Conservation (phyloP, 2,329 filamentous ascomycete genomes). For the Alternaria dauci region DNA sequence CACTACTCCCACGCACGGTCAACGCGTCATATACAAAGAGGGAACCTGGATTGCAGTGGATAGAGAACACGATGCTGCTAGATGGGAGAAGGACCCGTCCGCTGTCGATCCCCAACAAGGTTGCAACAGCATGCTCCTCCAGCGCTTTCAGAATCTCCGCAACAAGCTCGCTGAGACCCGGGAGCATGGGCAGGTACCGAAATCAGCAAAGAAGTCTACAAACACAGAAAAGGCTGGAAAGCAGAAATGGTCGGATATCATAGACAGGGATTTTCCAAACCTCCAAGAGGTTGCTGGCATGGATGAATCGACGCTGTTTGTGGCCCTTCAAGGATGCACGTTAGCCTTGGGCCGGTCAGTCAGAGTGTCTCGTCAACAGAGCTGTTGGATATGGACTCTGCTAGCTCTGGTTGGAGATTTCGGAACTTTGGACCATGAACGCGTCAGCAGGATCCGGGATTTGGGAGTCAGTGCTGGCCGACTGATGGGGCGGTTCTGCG, state of each 20-base stretch:
- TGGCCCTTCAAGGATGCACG: slow-evolving; percentile 68
- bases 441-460: slow-evolving; percentile 79
- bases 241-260: slow-evolving; percentile 44
- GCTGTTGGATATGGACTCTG: slow-evolving; percentile 86
- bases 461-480: slow-evolving; percentile 78
- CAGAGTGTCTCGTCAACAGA: slow-evolving; percentile 70
- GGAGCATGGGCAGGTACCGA: neutral
- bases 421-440: slow-evolving; percentile 77
- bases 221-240: slow-evolving; percentile 42
- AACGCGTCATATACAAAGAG: slow-evolving; percentile 74
- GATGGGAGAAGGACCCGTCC: slow-evolving; percentile 12
- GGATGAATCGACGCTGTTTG: slow-evolving; percentile 71
- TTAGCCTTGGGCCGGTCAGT: slow-evolving; percentile 69
- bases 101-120: slow-evolving; percentile 62
- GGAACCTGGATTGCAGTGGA: slow-evolving; percentile 75
- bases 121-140: slow-evolving; percentile 72
- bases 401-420: slow-evolving; percentile 77
- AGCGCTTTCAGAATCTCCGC: slow-evolving; percentile 73
- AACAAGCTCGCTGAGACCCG: slow-evolving; percentile 65
- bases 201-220: neutral
- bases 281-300: slow-evolving; percentile 62
- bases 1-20: slow-evolving; percentile 60
- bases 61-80: slow-evolving; percentile 15
- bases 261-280: slow-evolving; percentile 53
- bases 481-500: slow-evolving; percentile 55